A percentile compares a stretch with the other conserved stretches of the same genome.
phyloP scores from a whole-genome alignment of 306 rosid genomes.

The Cucumis sativus region DNA sequence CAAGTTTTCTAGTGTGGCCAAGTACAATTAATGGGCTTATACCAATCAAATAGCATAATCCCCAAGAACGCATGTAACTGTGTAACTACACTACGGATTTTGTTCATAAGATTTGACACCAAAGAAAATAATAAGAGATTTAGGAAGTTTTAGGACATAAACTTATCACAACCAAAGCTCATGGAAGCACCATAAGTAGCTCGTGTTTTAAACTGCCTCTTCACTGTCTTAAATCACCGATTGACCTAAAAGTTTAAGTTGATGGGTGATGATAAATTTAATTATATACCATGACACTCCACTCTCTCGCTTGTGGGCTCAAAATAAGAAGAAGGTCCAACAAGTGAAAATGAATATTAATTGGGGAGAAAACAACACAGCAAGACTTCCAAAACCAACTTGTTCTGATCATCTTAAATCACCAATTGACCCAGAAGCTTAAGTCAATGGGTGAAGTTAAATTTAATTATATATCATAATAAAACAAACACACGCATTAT shows the following conservation, averaged over 20 bases:
- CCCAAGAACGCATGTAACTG: not conserved
- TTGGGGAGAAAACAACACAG: too few species aligned
- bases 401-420: too few species aligned
- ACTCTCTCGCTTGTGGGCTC: too few species aligned
- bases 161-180: not conserved
- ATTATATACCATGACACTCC: too few species aligned
- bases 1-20: not conserved
- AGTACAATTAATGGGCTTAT: not conserved
- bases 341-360: too few species aligned
- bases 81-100: not conserved
- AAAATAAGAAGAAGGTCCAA: too few species aligned
- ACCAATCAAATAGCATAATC: not conserved
- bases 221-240: not conserved
- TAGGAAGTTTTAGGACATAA: not conserved
- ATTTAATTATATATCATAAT: too few species aligned
- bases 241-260: too few species aligned
- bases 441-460: too few species aligned
- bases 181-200: not conserved
- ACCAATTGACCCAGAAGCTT: too few species aligned
- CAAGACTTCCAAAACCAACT: too few species aligned
- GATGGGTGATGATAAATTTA: too few species aligned
- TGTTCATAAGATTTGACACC: not conserved
- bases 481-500: not conserved
- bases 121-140: not conserved
- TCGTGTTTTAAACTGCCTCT: not conserved